Conservation (phyloP, 179 eudicot genomes). For the Vitellaria paradoxa region DNA sequence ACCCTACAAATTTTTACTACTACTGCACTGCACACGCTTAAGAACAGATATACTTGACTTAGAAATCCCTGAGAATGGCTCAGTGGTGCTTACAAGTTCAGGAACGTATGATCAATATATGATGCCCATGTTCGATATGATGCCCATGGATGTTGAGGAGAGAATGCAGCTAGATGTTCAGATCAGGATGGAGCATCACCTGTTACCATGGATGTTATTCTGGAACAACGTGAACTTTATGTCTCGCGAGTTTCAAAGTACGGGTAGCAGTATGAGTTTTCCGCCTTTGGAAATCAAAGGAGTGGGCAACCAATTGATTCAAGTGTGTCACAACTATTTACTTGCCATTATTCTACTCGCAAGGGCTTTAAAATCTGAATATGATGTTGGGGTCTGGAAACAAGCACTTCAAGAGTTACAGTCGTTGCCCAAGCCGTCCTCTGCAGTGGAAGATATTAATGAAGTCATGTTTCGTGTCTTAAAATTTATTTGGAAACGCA, state of each 20-base stretch:
- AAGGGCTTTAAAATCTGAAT: slow-evolving; percentile 5
- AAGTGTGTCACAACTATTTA: neutral
- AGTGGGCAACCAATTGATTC: neutral
- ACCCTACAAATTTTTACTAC: neutral
- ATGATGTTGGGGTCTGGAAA: neutral
- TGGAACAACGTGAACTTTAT: neutral
- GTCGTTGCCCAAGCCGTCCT: neutral
- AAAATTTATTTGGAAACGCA: neutral
- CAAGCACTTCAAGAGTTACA: neutral
- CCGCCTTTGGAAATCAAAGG: neutral
- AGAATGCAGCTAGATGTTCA: neutral
- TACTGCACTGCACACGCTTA: neutral
- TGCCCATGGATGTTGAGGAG: neutral
- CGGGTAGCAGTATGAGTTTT: neutral
- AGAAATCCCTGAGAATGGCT: neutral
- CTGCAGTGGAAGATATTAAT: neutral
- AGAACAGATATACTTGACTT: neutral
- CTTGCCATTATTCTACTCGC: slow-evolving; percentile 4
- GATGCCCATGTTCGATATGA: too few species aligned
- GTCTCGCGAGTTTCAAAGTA: too few species aligned
- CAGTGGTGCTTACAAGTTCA: neutral
- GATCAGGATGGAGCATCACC: slow-evolving; percentile 3
- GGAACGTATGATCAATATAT: too few species aligned
- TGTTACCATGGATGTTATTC: slow-evolving; percentile 1
- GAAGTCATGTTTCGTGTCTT: slow-evolving; percentile 1